These are phyloP conservation scores for Trametes hirsuta DNA, from an alignment of 1,284 basidiomycete species.

Conservation along the genomic window DNA sequence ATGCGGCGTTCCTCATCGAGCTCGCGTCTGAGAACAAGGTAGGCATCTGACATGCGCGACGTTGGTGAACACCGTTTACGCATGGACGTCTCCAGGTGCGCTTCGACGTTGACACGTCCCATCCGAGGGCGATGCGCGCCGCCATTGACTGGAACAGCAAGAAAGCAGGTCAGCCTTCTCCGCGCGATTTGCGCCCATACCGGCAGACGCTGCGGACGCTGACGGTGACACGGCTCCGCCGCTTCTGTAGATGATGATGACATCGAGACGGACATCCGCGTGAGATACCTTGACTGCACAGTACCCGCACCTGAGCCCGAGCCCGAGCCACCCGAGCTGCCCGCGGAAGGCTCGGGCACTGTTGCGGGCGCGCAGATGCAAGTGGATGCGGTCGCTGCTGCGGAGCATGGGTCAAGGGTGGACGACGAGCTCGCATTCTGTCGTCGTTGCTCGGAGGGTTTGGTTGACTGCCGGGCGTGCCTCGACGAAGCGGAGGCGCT, in stretches of 20 bases:
- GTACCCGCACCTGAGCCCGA: background rate
- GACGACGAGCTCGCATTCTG: constrained; percentile 56
- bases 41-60: constrained; percentile 8
- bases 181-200: background rate
- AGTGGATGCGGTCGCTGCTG: constrained; percentile 1
- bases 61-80: background rate
- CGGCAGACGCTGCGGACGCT: background rate
- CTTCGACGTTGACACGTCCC: constrained; percentile 67
- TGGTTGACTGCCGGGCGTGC: constrained; percentile 64
- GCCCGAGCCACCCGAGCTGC: constrained; percentile 12
- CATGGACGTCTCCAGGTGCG: constrained; percentile 51
- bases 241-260: constrained; percentile 69
- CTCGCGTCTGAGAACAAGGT: constrained; percentile 74
- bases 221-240: background rate
- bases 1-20: constrained; percentile 70
- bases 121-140: constrained; percentile 53
- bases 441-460: constrained; percentile 42
- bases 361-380: constrained; percentile 1
- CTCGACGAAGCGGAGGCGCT: constrained; percentile 47
- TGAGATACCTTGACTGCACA: constrained; percentile 44
- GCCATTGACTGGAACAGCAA: constrained; percentile 82
- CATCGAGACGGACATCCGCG: constrained; percentile 65
- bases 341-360: constrained; percentile 5
- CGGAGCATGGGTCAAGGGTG: constrained; percentile 49
- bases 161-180: constrained; percentile 62